phyloP scores from a whole-genome alignment of 768 basidiomycete species.

The Erythrobasidium yunnanense region DNA sequence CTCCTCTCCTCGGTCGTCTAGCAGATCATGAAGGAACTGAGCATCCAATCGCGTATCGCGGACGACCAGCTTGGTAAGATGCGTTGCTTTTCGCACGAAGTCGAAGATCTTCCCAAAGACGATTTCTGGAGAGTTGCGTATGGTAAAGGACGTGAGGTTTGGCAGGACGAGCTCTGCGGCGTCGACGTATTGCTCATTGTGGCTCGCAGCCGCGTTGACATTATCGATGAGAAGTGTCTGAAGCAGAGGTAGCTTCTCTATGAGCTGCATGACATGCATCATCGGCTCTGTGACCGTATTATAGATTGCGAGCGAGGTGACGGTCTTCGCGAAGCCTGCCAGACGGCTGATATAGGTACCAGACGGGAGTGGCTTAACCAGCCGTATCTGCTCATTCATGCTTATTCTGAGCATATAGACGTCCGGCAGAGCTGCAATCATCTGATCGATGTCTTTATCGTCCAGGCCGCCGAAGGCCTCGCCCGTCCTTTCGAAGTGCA shows the following conservation, averaged over 20 bases:
- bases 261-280: background rate
- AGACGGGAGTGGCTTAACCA: background rate
- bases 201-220: background rate
- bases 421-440: background rate
- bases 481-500: background rate
- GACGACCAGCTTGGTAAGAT: background rate
- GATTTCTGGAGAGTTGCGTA: background rate
- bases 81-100: background rate
- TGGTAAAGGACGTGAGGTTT: background rate
- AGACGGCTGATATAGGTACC: background rate
- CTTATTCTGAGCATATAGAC: background rate
- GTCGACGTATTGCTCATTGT: background rate
- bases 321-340: background rate
- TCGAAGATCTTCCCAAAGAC: background rate
- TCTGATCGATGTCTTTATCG: background rate
- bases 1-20: background rate
- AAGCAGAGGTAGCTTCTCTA: background rate
- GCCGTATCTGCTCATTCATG: background rate
- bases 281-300: conserved; percentile 2
- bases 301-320: conserved; percentile 3
- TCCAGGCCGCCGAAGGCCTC: conserved; percentile 10
- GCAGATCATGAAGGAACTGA: background rate
- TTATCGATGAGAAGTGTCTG: background rate
- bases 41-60: background rate
- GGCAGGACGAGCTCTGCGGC: background rate